Evolutionary conservation across 2,329 filamentous ascomycete genomes (phyloP), one percentile per base, ranked within the genome.

Genomic region (Aspergillus cejpii): DNA sequence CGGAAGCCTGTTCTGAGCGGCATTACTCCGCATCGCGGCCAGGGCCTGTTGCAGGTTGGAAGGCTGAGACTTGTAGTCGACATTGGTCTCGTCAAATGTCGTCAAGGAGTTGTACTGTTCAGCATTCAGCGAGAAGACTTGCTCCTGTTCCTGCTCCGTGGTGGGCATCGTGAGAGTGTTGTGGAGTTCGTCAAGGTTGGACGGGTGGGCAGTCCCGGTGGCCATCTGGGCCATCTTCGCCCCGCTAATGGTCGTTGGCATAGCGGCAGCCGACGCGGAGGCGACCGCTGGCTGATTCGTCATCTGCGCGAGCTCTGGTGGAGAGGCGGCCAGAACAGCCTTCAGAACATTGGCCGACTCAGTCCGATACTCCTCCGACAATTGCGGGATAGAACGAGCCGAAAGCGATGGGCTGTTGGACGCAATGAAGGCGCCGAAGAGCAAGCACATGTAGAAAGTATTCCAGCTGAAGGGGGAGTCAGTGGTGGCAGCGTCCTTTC

Each of bases 381-480:
- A 56, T 34, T 66, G 60, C 6, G 70, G 69, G 26, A 72, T 83
- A 55, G 81, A 80, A 29, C 83, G 80, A 33, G 67, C 55, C 3
- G 69, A 57, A n/a, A 78, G 73, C 15, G 83, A 75, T 36, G 81
- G 79, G 55, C 81, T 81, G 70, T 90, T 94, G 24, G 91, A 96
- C 50, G 92, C 85, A 57, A 97, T 89, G 63, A 96, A 95, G 42
- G 92, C 92, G 63, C 92, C 92, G 53, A 95, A 90, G 43, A 98
- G 84, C 62, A 98, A 85, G 56, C 96, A 85, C 88, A 96, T 94
- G 84, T 66, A 97, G 77, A 59, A 97, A 72, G 59, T 87, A 80
- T 73, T 72, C 70, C 70, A 73, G 61, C 70, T 73, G 60, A 73
- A 72, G 41, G 88, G 87, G 59, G 90, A 86, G 55, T 87, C 83